Conservation (phyloP, 345 rosid species). For the Cardamine chenopodiifolia region DNA sequence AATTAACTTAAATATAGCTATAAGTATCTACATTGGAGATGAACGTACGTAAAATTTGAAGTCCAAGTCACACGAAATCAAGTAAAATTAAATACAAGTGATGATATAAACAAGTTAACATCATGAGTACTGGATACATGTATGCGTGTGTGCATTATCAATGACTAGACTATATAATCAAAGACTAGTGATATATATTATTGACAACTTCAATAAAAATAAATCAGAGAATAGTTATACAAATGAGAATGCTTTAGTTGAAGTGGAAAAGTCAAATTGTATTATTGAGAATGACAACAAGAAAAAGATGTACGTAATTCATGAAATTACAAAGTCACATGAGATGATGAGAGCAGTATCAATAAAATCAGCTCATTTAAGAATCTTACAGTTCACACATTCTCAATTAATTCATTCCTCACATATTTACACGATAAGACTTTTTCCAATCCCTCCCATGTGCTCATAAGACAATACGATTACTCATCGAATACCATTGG, state of each 20-base stretch:
- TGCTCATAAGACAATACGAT: conserved; percentile 21
- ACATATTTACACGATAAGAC: conserved; percentile 17
- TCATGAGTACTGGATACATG: neutral
- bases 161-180: conserved; percentile 4
- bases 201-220: neutral
- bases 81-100: too few relatives aligned
- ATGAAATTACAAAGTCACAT: conserved; percentile 38
- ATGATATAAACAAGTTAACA: neutral
- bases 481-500: neutral
- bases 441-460: conserved; percentile 33
- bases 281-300: conserved; percentile 41
- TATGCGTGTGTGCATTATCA: conserved; percentile 20
- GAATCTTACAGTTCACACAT: conserved; percentile 38
- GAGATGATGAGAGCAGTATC: conserved; percentile 22
- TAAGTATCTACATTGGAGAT: neutral
- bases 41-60: neutral
- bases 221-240: neutral
- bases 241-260: conserved; percentile 23
- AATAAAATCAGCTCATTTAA: conserved; percentile 34
- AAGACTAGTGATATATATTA: conserved; percentile 16
- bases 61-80: neutral
- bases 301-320: conserved; percentile 23
- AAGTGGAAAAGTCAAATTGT: conserved; percentile 31
- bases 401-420: conserved; percentile 33
- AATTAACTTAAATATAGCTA: too few relatives aligned